Evolutionary conservation across 2,329 filamentous ascomycete genomes (phyloP), one percentile per base, ranked within the genome.

Genomic region (Boeremia exigua): DNA sequence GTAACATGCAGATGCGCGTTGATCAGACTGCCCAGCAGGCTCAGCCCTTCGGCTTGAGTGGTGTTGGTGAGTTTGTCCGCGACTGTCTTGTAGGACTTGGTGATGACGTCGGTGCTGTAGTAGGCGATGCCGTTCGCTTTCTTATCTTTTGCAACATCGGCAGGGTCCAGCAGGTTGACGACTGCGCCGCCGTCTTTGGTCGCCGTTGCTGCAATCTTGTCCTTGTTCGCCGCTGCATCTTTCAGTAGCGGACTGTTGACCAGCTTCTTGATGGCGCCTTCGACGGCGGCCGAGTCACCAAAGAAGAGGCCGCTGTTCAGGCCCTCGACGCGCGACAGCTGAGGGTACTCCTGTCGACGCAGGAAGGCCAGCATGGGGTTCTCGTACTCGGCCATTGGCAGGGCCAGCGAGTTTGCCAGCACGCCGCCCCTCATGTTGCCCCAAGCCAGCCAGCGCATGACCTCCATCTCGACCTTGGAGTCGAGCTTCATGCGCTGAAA

Each of bases 371-470:
- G 78, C 54, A 94, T 80, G 2, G 84, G 75, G 68, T 96, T 91
- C 57, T 93, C 86, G 63, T 87, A 85, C 15, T 85, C 73, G 0
- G 85, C 90, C 90, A 97, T 96, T 3, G 95, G 95, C 47, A 96
- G 82, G 25, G 92, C 83, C n/a, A 89, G 83, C 76, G 89, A 89
- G 71, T 94, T 88, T 14, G 89, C 83, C 43, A 98, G 81, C 32
- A 98, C 78, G 1, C 95, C 95, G 15, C 88, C 88, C 11, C 89
- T 89, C 91, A 96, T 95, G 56, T 89, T 88, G 49, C 91, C 91
- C 93, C 94, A 99, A 0, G 94, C 94, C 58, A 97, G 78, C 92
- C 92, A 97, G 61, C 89, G 83, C 81, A 91, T 87, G 29, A 97
- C 71, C n/a, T 87, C 81, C 28, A 92, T 69, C 73, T 74, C 68